These are phyloP conservation scores for Trametopsis cervina DNA, from an alignment of 768 basidiomycete species.

Conservation along the genomic window DNA sequence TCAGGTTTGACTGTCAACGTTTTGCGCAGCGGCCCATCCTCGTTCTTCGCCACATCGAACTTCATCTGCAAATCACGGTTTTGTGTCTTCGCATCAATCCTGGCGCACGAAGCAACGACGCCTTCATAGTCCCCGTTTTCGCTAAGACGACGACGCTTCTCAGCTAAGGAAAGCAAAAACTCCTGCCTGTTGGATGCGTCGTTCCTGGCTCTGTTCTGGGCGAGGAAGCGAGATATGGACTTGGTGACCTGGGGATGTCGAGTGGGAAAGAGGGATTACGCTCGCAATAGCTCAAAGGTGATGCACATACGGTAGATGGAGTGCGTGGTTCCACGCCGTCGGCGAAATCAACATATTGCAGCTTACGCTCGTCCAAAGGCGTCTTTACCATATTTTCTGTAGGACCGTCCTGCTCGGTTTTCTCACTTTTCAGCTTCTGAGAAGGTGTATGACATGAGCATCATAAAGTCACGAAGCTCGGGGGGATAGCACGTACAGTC, in stretches of 20 bases:
- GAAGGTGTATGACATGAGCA: conserved; percentile 14
- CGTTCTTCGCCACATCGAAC: conserved; percentile 83
- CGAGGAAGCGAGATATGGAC: conserved; percentile 66
- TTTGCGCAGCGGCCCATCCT: conserved; percentile 64
- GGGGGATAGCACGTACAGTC: conserved; percentile 32
- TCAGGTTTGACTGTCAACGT: conserved; percentile 29
- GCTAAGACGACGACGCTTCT: conserved; percentile 41
- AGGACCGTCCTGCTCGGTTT: conserved; percentile 10
- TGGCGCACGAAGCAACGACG: conserved; percentile 54
- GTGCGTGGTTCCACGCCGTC: conserved; percentile 41
- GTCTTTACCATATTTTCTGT: too few species aligned
- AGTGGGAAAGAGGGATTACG: conserved; percentile 28
- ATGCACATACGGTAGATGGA: conserved; percentile 23
- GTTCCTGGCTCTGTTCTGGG: conserved; percentile 62
- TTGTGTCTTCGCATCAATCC: conserved; percentile 62
- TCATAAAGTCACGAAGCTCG: background rate
- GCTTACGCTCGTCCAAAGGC: conserved; percentile 60
- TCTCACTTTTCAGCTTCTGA: conserved; percentile 24
- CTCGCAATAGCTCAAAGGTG: conserved; percentile 26
- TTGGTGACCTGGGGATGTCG: conserved; percentile 43
- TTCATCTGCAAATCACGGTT: conserved; percentile 78
- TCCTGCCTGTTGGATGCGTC: conserved; percentile 73
- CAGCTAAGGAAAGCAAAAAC: conserved; percentile 54
- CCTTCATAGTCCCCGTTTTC: conserved; percentile 23
- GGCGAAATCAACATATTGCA: conserved; percentile 50